These are phyloP conservation scores for Fusarium tuaranense DNA, from an alignment of 2,329 filamentous ascomycete species.

Conservation along the genomic window DNA sequence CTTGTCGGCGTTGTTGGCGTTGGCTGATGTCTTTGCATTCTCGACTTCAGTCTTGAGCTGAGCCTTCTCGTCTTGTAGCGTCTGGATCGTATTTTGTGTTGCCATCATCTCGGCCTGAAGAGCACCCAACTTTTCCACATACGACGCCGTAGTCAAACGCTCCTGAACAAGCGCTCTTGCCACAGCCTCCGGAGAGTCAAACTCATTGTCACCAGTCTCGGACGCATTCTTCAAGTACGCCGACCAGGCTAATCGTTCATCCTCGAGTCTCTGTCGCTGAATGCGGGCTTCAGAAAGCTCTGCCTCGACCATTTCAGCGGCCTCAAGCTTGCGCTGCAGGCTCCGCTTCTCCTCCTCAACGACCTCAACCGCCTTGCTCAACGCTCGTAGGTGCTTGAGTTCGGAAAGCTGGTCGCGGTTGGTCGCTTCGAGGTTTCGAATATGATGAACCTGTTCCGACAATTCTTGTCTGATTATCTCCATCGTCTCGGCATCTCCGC, in stretches of 20 bases:
- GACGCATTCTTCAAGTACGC: conserved; percentile 81
- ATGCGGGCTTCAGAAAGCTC: conserved; percentile 84
- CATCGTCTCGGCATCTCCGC: conserved; percentile 87
- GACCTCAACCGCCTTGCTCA: conserved; percentile 89
- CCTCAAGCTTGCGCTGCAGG: conserved; percentile 80
- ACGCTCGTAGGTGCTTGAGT: conserved; percentile 82
- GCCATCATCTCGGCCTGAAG: conserved; percentile 83
- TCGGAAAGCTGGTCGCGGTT: conserved; percentile 85
- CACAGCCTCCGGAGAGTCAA: conserved; percentile 88
- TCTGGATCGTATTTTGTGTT: conserved; percentile 79
- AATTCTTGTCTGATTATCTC: conserved; percentile 88
- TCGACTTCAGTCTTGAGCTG: conserved; percentile 77
- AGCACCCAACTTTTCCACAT: conserved; percentile 84
- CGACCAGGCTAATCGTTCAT: conserved; percentile 89
- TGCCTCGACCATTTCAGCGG: conserved; percentile 78
- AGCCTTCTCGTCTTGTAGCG: conserved; percentile 76
- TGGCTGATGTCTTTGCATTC: conserved; percentile 68
- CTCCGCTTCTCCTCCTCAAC: conserved; percentile 95
- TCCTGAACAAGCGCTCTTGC: conserved; percentile 87
- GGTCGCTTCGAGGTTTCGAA: conserved; percentile 82
- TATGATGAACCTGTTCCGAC: conserved; percentile 91
- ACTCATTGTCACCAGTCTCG: conserved; percentile 73
- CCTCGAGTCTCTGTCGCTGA: conserved; percentile 87
- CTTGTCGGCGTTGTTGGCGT: conserved; percentile 69
- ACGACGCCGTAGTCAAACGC: conserved; percentile 79